A percentile compares a stretch with the other conserved stretches of the same genome.
These are phyloP conservation scores for Monosporascus sp. DNA, from an alignment of 2,329 filamentous ascomycete genomes.

Conservation along the genomic window DNA sequence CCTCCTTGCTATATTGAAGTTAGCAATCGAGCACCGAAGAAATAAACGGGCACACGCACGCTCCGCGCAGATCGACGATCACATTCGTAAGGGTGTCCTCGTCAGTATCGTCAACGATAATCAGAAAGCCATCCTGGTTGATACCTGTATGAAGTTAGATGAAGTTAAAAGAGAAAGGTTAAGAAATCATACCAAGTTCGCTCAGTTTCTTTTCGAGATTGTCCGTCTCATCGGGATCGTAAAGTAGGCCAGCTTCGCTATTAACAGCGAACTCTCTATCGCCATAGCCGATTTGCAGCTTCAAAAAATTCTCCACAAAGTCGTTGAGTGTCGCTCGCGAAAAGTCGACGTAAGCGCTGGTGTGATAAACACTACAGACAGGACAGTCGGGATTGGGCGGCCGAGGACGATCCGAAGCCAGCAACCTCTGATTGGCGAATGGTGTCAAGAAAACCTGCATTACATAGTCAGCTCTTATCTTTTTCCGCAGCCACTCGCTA, in stretches of 20 bases:
- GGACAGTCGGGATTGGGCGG: constrained; percentile 76
- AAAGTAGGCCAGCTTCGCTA: constrained; percentile 71
- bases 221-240: constrained; percentile 83
- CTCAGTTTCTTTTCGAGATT: constrained; percentile 74
- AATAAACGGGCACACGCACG: constrained; percentile 37
- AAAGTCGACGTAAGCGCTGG: constrained; percentile 62
- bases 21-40: constrained; percentile 15
- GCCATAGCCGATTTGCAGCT: constrained; percentile 65
- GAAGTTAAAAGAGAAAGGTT: constrained; percentile 1
- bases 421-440: constrained; percentile 50
- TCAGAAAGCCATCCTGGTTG: constrained; percentile 68
- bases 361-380: constrained; percentile 72
- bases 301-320: constrained; percentile 70
- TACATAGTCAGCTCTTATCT: constrained; percentile 5
- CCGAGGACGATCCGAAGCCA: constrained; percentile 52
- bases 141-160: constrained; percentile 47
- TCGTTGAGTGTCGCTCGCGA: constrained; percentile 70
- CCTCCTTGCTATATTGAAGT: constrained; percentile 31
- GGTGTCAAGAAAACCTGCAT: constrained; percentile 71
- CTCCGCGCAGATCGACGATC: constrained; percentile 61
- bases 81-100: constrained; percentile 73
- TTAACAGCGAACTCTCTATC: constrained; percentile 73
- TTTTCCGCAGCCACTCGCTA: background rate
- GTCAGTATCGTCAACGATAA: constrained; percentile 78
- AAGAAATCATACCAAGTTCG: constrained; percentile 56